phyloP scores from a whole-genome alignment of 495 filamentous ascomycete species.

The Penicillium paradoxum region DNA sequence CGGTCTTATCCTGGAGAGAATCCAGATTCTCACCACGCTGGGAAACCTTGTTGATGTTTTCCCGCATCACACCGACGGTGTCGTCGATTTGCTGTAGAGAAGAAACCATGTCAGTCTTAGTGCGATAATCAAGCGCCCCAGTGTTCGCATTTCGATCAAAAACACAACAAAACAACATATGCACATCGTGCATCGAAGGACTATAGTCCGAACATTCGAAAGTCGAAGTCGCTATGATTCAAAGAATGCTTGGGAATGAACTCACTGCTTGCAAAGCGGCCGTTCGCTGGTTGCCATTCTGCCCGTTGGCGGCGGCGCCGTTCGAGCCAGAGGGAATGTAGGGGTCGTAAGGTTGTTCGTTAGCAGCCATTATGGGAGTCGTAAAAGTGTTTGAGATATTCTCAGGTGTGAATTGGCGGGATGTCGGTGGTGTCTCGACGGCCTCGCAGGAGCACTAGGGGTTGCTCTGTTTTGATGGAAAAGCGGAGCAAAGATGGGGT shows the following conservation, averaged over 20 bases:
- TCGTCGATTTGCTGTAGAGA: conserved; percentile 84
- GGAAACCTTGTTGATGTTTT: conserved; percentile 90
- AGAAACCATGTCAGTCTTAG: conserved; percentile 14
- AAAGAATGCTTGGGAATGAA: conserved; percentile 1
- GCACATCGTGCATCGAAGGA: background rate
- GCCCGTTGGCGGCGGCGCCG: conserved; percentile 42
- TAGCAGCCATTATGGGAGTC: conserved; percentile 50
- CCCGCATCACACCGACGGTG: conserved; percentile 85
- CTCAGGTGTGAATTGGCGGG: conserved; percentile 13
- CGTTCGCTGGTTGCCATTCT: conserved; percentile 60
- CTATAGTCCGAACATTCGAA: no score
- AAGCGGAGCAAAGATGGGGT: background rate
- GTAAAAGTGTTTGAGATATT: background rate
- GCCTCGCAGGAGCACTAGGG: conserved; percentile 16
- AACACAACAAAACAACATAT: background rate
- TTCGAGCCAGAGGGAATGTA: conserved; percentile 73
- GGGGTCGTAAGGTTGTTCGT: conserved; percentile 80
- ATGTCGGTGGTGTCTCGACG: conserved; percentile 9
- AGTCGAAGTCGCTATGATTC: background rate
- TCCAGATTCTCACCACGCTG: conserved; percentile 89
- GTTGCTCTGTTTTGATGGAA: conserved; percentile 19
- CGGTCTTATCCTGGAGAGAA: conserved; percentile 90
- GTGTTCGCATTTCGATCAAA: conserved; percentile 1
- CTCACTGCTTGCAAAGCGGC: conserved; percentile 77
- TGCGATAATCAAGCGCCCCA: background rate